Conservation (phyloP, 306 rosid species). For the Gynostemma pentaphyllum region DNA sequence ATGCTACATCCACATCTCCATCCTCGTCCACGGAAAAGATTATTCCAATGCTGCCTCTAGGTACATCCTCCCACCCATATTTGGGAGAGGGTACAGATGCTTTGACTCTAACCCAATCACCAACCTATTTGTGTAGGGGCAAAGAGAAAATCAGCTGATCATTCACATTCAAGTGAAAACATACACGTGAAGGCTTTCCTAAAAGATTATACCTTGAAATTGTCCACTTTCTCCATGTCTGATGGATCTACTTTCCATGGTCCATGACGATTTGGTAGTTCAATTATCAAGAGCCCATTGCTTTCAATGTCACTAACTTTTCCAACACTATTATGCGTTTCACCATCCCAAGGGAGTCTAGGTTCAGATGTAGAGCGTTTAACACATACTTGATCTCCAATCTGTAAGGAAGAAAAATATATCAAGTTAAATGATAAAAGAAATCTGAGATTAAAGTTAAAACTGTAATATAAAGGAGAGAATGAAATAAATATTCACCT, state of each 20-base stretch:
- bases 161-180: neutral
- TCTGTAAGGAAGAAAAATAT: conserved; percentile 34
- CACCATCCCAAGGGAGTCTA: conserved; percentile 98
- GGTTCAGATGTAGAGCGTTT: conserved; percentile 98
- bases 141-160: neutral
- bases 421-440: conserved; percentile 10
- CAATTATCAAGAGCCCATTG: conserved; percentile 87
- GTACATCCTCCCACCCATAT: conserved; percentile 96
- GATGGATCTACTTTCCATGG: conserved; percentile 99
- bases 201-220: conserved; percentile 54
- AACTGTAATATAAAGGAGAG: neutral
- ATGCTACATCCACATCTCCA: conserved; percentile 92
- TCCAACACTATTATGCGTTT: conserved; percentile 98
- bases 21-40: conserved; percentile 91
- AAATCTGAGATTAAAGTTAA: neutral
- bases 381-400: conserved; percentile 88
- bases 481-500: conserved; percentile 36
- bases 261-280: conserved; percentile 78
- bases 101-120: conserved; percentile 98
- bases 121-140: conserved; percentile 40
- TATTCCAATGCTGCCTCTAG: conserved; percentile 80
- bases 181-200: neutral
- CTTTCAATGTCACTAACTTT: conserved; percentile 91
- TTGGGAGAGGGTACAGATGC: conserved; percentile 94
- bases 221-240: conserved; percentile 97